These are phyloP conservation scores for Yarrowia yakushimensis DNA, from an alignment of 805 yeast genomes.

Conservation along the genomic window DNA sequence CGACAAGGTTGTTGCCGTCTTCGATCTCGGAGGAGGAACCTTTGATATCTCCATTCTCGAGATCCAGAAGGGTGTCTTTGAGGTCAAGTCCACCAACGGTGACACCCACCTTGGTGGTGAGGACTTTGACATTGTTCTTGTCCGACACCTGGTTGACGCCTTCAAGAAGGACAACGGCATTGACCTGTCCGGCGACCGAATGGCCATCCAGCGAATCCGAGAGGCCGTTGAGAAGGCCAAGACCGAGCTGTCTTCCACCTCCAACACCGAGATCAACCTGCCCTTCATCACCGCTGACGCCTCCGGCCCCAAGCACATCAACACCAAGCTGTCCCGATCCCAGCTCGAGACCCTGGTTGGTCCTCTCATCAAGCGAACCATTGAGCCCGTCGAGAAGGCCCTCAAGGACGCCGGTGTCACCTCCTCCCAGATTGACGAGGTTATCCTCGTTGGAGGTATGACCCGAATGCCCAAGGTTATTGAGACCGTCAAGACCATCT, in stretches of 20 bases:
- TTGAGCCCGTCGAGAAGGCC: conserved; percentile 77
- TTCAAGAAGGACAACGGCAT: conserved; percentile 73
- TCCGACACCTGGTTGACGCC: conserved; percentile 74
- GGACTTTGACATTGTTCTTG: conserved; percentile 83
- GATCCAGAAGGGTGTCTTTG: conserved; percentile 96
- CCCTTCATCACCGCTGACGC: conserved; percentile 89
- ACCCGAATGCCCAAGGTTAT: conserved; percentile 87
- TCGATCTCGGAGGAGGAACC: conserved; percentile 98
- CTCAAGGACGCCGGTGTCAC: conserved; percentile 72
- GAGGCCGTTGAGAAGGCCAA: conserved; percentile 89
- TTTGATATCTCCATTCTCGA: conserved; percentile 95
- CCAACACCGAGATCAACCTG: conserved; percentile 68
- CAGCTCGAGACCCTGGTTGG: conserved; percentile 66
- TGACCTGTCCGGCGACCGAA: conserved; percentile 60
- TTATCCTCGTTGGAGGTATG: conserved; percentile 87
- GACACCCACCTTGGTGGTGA: conserved; percentile 93
- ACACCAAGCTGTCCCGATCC: conserved; percentile 62
- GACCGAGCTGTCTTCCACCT: conserved; percentile 75
- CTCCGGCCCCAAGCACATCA: conserved; percentile 73
- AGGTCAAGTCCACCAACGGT: conserved; percentile 96
- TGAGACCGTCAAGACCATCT: conserved; percentile 69
- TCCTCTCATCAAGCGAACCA: conserved; percentile 65
- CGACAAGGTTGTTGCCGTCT: conserved; percentile 85
- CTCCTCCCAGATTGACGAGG: conserved; percentile 68
- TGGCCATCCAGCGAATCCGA: conserved; percentile 81